Evolutionary conservation across 768 basidiomycete genomes (phyloP).

Genomic region (Termitomyces bulborhizus): DNA sequence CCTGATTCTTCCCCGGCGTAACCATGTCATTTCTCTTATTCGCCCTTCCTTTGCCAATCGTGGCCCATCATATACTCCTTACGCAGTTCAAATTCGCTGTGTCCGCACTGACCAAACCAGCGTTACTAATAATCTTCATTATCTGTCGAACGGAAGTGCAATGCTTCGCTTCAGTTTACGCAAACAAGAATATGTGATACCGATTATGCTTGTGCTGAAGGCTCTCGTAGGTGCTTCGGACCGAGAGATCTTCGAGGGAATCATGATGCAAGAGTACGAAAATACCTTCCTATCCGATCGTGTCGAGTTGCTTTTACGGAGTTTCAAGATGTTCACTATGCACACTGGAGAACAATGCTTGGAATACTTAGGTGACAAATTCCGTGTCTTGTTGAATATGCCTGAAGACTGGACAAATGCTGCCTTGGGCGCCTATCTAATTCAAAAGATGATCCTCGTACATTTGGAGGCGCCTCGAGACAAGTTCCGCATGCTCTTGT

Average conservation of each 20-base stretch:
- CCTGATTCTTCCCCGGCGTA: slow-evolving; percentile 91
- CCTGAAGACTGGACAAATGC: slow-evolving; percentile 92
- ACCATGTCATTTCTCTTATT: slow-evolving; percentile 90
- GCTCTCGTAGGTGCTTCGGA: slow-evolving; percentile 88
- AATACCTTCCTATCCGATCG: slow-evolving; percentile 98
- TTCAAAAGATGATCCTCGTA: slow-evolving; percentile 84
- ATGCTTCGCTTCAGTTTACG: slow-evolving; percentile 95
- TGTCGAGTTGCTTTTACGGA: slow-evolving; percentile 87
- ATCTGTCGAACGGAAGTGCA: slow-evolving; percentile 93
- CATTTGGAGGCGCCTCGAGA: slow-evolving; percentile 84
- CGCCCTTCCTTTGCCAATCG: slow-evolving; percentile 90
- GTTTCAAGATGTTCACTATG: slow-evolving; percentile 90
- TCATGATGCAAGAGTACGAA: slow-evolving; percentile 94
- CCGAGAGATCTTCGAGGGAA: slow-evolving; percentile 92
- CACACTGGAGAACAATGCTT: slow-evolving; percentile 87
- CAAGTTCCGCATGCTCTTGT: slow-evolving; percentile 94
- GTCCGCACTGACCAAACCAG: slow-evolving; percentile 91
- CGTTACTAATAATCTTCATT: slow-evolving; percentile 95
- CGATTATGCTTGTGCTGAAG: slow-evolving; percentile 94
- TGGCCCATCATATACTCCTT: slow-evolving; percentile 91
- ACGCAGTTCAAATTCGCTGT: slow-evolving; percentile 93
- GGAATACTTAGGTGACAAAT: slow-evolving; percentile 94
- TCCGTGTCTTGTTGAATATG: slow-evolving; percentile 82
- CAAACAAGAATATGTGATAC: slow-evolving; percentile 97
- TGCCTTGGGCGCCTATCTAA: slow-evolving; percentile 73